Base-by-base conservation (phyloP, 257 asterid genomes). In the Avicennia marina region DNA sequence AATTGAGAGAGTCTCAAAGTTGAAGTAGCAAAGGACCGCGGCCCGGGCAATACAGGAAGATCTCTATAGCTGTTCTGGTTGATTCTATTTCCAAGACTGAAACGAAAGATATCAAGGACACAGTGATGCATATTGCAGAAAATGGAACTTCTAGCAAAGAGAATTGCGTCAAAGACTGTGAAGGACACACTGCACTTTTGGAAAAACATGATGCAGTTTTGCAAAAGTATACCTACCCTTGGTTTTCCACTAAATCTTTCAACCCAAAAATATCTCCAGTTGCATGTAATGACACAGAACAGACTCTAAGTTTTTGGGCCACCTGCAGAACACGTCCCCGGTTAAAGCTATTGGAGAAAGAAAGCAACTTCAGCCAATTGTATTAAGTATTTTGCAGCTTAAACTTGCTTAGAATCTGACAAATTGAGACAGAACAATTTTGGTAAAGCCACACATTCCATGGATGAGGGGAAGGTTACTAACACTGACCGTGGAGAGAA, bases 41-140 rank as follows among this genome's bases (percentile, higher is more conserved):
- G 49, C 63, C 75, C 70, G 78, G 95, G 64, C 95, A 84, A 77
- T 67, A 86, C 57, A 84, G 86, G 77, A 90, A 90, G 73, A 78
- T 84, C 66, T 90, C 98, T 47, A 70, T 87, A 13, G 98, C 95
- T 56, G 75, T 87, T 71, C 77, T 81, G 60, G 71, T 71, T 46
- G 79, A 80, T 71, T 79, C 90, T 47, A 60, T 50, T 54, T 52
- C 80, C 43, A 71, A 73, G 64, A 63, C 72, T 18, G 74, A 72
- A 59, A 27, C 64, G 27, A n/a, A n/a, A n/a, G n/a, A n/a, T n/a
- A n/a, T n/a, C n/a, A 72, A 66, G 72, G 73, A 75, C 38, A 58
- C 68, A 50, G 60, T 46, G 31, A 22, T 16, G 36, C 75, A 46
- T 66, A 58, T 24, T 51, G 68, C 75, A 47, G 80, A 75, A 75